Base-by-base conservation (phyloP, 2,329 filamentous ascomycete genomes). In the Cladophialophora yegresii region DNA sequence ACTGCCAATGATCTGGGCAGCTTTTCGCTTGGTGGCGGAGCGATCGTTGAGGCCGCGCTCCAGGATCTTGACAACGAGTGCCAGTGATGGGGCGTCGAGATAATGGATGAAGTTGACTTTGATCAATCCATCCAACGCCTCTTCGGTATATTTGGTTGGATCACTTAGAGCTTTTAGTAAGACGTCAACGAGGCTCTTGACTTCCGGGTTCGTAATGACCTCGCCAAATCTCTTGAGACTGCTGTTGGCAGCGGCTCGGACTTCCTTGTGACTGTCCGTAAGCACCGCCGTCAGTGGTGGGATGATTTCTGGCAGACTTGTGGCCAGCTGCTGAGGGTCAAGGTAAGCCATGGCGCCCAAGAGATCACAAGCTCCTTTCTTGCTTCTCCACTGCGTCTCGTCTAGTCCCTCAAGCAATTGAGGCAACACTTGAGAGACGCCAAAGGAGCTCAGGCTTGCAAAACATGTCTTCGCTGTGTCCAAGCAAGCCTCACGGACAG, bases 21-120 rank as follows among this genome's bases (percentile, higher is more conserved):
- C 90, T 79, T 99, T 99, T 71, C 93, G 87, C 80, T 99, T 99
- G 9, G 95, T 99, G 68, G 89, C 90, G 63, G 96, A 99, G 55
- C 96, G 85, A 75, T 97, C 95, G 61, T 87, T 87, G 47, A 99
- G 81, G 64, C 95, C 95, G 75, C 96, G 90, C 78, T 99, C 93
- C 40, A 99, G 82, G 71, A 99, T 98, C 68, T 95, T 91, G 54
- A 95, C 96, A 68, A 99, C 92, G 59, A 99, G 85, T 22, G 95
- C 95, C 72, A 99, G 83, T 1, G 96, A 99, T 4, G 95, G 95
- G 0, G 96, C 91, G 77, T 99, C 95, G n/a, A 99, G 85, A 74
- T 98, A 99, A 78, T 99, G 95, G 13, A 97, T 88, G 75, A 99
- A 99, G 55, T 92, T 92, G n/a, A 99, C 91, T 79, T 96, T 97